phyloP scores from a whole-genome alignment of 495 filamentous ascomycete genomes.

The Penicillium antarcticum region DNA sequence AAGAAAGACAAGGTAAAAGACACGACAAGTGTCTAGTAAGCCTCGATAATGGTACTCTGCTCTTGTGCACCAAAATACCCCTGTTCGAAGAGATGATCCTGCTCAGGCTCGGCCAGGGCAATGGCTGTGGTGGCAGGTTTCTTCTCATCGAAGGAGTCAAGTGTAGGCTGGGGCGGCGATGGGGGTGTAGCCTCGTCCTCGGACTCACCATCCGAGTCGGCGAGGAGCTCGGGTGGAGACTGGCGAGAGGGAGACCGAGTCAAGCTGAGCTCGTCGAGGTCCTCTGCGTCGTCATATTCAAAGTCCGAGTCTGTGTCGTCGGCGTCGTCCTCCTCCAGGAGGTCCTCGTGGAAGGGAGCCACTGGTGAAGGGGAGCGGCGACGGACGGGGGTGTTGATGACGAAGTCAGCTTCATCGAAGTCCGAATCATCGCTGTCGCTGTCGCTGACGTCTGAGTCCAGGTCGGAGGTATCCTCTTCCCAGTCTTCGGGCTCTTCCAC shows the following conservation, averaged over 20 bases:
- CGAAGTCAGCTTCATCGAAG: slow-evolving; percentile 47
- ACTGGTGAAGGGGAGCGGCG: slow-evolving; percentile 39
- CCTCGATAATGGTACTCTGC: slow-evolving; percentile 40
- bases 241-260: slow-evolving; percentile 70
- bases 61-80: slow-evolving; percentile 58
- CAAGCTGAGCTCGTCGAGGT: slow-evolving; percentile 63
- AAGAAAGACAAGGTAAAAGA: neutral
- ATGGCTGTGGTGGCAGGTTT: slow-evolving; percentile 52
- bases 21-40: slow-evolving; percentile 30
- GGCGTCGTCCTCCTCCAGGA: slow-evolving; percentile 48
- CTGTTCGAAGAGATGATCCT: slow-evolving; percentile 52
- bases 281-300: slow-evolving; percentile 66
- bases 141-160: slow-evolving; percentile 71
- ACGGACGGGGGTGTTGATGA: slow-evolving; percentile 35
- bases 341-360: slow-evolving; percentile 36
- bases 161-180: slow-evolving; percentile 68
- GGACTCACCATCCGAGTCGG: slow-evolving; percentile 64
- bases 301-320: slow-evolving; percentile 48
- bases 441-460: slow-evolving; percentile 54
- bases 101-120: slow-evolving; percentile 36
- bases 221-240: slow-evolving; percentile 74
- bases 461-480: slow-evolving; percentile 59
- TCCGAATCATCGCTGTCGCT: slow-evolving; percentile 57
- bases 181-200: slow-evolving; percentile 77
- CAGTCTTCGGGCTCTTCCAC: slow-evolving; percentile 71